These are phyloP conservation scores for Nemania sp. DNA, from an alignment of 2,329 filamentous ascomycete species.

Conservation along the genomic window DNA sequence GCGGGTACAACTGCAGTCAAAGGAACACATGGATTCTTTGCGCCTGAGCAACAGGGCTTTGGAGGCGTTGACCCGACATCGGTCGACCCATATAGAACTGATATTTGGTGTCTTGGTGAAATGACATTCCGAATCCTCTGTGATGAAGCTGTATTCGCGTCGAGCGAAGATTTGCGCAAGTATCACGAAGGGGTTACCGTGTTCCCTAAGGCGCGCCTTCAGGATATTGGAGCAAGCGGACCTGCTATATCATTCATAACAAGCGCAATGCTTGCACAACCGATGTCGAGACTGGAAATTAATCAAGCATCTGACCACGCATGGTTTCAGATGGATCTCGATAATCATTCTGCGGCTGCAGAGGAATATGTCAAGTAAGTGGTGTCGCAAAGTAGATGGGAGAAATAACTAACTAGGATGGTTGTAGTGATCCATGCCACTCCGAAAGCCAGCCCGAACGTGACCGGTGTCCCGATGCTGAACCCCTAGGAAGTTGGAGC, in stretches of 20 bases:
- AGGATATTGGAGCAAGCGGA: neutral
- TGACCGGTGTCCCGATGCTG: neutral
- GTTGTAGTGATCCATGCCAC: neutral
- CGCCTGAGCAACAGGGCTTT: slow-evolving; percentile 5
- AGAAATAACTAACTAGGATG: neutral
- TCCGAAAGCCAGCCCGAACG: neutral
- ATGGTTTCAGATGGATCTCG: neutral
- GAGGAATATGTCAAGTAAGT: neutral
- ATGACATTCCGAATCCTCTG: slow-evolving; percentile 13
- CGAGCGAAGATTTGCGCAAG: neutral
- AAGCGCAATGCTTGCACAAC: slow-evolving; percentile 4
- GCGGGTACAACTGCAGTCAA: slow-evolving; percentile 3
- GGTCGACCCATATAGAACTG: slow-evolving; percentile 8
- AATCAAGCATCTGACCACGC: slow-evolving; percentile 6
- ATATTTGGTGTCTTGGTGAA: slow-evolving; percentile 12
- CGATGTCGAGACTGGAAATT: neutral
- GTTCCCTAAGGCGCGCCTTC: slow-evolving; percentile 1
- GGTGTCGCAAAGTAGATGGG: neutral
- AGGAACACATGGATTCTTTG: slow-evolving; percentile 9
- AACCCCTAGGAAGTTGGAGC: slow-evolving; percentile 5
- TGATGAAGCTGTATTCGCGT: slow-evolving; percentile 6
- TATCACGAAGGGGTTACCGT: neutral
- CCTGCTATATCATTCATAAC: slow-evolving; percentile 3
- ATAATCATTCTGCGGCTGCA: neutral
- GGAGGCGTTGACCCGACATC: slow-evolving; percentile 7